Evolutionary conservation across 495 filamentous ascomycete genomes (phyloP), one percentile per base, ranked within the genome.

Genomic region (Podospora sp.): DNA sequence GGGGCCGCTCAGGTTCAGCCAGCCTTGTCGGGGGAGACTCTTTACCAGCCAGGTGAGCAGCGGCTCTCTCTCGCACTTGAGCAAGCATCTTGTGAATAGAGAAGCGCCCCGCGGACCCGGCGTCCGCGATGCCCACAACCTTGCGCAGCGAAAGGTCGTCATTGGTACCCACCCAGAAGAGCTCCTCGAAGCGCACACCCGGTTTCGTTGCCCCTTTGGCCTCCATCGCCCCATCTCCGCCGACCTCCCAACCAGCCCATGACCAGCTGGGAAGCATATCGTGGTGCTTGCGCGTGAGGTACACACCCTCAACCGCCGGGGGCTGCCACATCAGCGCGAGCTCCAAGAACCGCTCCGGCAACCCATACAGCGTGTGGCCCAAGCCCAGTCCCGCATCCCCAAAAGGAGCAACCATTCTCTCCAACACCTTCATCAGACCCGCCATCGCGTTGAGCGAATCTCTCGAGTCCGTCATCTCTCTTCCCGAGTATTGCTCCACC

Each of bases 161-260:
- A 16, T 62, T 62, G 12, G 29, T 18, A 1, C 21, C 56, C 20
- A 49, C 59, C 59, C 59, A 46, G 40, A 46, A 62, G 16, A 33
- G 29, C 59, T 40, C 29, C 1, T 62, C 59, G 33, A 46, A 62
- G 1, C 59, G 25, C 8, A 62, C 59, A 8, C 59, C 59, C 18
- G 35, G 33, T 20, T 33, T 33, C 29, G 29, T 33, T 8, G 3
- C 29, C 29, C 29, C 29, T 33, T 62, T 62, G 33, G 29, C 16
- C 29, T 50, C 59, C 6, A 21, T 27, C 1, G 26, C 35, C 25
- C 11, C 59, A 21, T 62, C 33, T 6, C 11, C 59, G 3, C 29
- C 59, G 1, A 50, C 59, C 33, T 62, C 59, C 59, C 59, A 62
- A 21, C 33, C 59, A 20, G 59, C 59, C 59, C 59, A 62, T 6